Evolutionary conservation across 768 basidiomycete genomes (phyloP).

Genomic region (Gloeopeniophorella convolvens): DNA sequence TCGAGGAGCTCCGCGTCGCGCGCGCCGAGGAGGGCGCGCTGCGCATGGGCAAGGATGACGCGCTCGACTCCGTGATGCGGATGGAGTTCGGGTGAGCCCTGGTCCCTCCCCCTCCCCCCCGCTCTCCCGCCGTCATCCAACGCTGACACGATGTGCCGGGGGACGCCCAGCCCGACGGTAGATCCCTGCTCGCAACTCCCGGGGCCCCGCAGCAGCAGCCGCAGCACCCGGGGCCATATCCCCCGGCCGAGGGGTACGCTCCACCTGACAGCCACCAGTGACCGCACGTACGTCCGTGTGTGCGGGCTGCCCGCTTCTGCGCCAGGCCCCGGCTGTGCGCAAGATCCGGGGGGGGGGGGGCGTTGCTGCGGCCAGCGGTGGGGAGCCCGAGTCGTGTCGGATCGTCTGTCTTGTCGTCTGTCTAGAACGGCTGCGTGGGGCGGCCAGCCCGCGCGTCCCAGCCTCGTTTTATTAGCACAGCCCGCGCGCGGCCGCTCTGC

Average conservation of each 20-base stretch:
- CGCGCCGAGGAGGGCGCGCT: conserved; percentile 39
- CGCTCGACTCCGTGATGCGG: conserved; percentile 18
- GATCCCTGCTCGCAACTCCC: conserved; percentile 7
- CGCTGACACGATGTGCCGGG: not conserved
- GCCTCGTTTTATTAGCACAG: conserved; percentile 7
- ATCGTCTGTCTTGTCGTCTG: not conserved
- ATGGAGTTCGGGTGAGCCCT: conserved; percentile 18
- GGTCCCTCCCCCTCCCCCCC: too few species aligned
- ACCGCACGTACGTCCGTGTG: not conserved
- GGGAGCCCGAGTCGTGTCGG: too few species aligned
- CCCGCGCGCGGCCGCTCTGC: not conserved
- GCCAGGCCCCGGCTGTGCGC: not conserved
- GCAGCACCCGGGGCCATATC: not conserved
- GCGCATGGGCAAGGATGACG: conserved; percentile 24
- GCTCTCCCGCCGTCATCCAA: not conserved
- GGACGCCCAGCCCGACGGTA: conserved; percentile 3
- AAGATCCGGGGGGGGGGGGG: too few species aligned
- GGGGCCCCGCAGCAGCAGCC: conserved; percentile 7
- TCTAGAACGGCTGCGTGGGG: not conserved
- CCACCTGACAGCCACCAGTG: conserved; percentile 9
- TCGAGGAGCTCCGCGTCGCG: conserved; percentile 55
- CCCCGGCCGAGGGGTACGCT: conserved; percentile 10
- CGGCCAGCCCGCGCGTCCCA: not conserved
- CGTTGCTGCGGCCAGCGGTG: too few species aligned
- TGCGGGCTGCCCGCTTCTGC: not conserved